phyloP scores from a whole-genome alignment of 2,329 filamentous ascomycete genomes.

The Cercospora nicotianae region DNA sequence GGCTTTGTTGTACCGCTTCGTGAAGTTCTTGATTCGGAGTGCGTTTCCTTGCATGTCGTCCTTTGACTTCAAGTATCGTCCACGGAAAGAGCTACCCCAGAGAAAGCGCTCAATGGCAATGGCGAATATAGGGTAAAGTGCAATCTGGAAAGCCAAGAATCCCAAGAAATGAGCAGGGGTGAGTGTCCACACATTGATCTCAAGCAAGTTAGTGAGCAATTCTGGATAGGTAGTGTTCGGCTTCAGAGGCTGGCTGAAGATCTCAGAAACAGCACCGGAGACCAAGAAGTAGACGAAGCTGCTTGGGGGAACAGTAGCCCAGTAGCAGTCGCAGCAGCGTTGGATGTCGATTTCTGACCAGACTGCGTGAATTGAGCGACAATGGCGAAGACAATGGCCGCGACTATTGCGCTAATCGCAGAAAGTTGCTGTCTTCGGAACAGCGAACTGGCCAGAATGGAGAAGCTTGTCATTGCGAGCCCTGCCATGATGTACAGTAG shows the following conservation, averaged over 20 bases:
- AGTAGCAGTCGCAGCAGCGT: conserved; percentile 64
- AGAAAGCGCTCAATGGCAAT: conserved; percentile 69
- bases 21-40: conserved; percentile 24
- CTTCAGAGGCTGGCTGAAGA: conserved; percentile 23
- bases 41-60: conserved; percentile 26
- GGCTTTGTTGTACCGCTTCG: conserved; percentile 24
- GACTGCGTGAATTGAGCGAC: conserved; percentile 64
- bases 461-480: conserved; percentile 69
- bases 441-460: conserved; percentile 76
- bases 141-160: conserved; percentile 71
- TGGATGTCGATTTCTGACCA: conserved; percentile 57
- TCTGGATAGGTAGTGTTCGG: neutral
- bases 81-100: conserved; percentile 65
- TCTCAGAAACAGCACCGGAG: conserved; percentile 34
- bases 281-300: conserved; percentile 81
- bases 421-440: conserved; percentile 84
- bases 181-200: conserved; percentile 19
- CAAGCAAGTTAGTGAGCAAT: conserved; percentile 8
- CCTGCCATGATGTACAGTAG: conserved; percentile 70
- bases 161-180: conserved; percentile 61
- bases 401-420: conserved; percentile 72
- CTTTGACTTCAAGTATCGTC: conserved; percentile 42
- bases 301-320: conserved; percentile 77
- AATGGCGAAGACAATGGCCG: conserved; percentile 72
- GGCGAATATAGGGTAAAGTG: conserved; percentile 73